Conservation (phyloP, 768 basidiomycete species). For the Cystoderma amianthinum region DNA sequence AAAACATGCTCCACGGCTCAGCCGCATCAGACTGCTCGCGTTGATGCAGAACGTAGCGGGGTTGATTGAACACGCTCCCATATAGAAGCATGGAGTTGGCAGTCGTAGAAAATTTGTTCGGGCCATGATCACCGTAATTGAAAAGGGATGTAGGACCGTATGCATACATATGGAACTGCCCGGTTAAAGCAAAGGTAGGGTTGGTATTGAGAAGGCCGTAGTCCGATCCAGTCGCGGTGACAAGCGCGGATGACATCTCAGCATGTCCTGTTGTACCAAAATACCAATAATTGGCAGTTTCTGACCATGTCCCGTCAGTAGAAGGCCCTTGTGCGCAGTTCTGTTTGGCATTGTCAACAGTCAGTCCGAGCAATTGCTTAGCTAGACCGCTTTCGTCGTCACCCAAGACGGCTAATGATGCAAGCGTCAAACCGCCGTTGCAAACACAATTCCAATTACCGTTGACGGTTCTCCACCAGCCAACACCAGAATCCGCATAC, state of each 20-base stretch:
- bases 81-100: constrained; percentile 87
- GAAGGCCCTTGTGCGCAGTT: constrained; percentile 66
- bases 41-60: constrained; percentile 81
- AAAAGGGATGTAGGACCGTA: constrained; percentile 82
- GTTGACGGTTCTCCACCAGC: constrained; percentile 76
- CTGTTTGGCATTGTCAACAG: constrained; percentile 64
- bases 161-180: constrained; percentile 85
- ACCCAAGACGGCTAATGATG: constrained; percentile 81
- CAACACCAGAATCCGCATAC: constrained; percentile 37
- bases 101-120: constrained; percentile 93
- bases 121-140: constrained; percentile 79
- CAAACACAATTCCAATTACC: constrained; percentile 99
- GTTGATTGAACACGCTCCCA: constrained; percentile 58
- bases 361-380: constrained; percentile 52
- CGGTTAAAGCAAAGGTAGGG: constrained; percentile 64
- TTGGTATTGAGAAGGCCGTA: constrained; percentile 69
- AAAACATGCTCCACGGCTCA: constrained; percentile 85
- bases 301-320: constrained; percentile 85
- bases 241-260: constrained; percentile 79
- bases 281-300: constrained; percentile 94
- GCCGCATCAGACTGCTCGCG: constrained; percentile 81
- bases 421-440: constrained; percentile 87
- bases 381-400: constrained; percentile 78
- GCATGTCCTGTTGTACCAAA: constrained; percentile 90
- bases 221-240: constrained; percentile 81